Evolutionary conservation across 805 yeast species (phyloP).

Genomic region (Cyberlindnera euphorbiiphila): DNA sequence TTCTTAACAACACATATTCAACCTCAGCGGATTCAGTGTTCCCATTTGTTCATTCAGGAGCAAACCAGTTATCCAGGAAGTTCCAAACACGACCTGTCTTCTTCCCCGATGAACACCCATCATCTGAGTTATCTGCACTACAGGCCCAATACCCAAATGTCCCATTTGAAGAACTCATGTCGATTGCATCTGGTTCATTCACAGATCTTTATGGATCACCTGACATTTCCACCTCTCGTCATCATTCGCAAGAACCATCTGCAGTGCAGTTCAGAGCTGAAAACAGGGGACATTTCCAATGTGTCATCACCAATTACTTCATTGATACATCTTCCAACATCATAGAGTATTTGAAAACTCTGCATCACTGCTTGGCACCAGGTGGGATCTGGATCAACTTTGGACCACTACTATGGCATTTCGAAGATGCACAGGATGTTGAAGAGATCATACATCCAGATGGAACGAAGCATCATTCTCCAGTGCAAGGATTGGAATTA

Average conservation of each 20-base stretch:
- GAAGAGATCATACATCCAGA: constrained; percentile 22
- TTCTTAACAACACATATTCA: constrained; percentile 44
- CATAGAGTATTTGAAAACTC: constrained; percentile 50
- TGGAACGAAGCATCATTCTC: constrained; percentile 27
- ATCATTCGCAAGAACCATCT: constrained; percentile 28
- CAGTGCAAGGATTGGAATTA: constrained; percentile 56
- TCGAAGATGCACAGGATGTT: constrained; percentile 45
- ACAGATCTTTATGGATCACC: constrained; percentile 60
- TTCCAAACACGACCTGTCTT: constrained; percentile 47
- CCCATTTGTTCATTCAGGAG: constrained; percentile 53
- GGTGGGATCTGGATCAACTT: constrained; percentile 59
- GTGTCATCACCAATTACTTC: constrained; percentile 54
- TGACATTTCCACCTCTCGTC: constrained; percentile 15
- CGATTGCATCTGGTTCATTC: constrained; percentile 73
- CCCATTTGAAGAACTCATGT: constrained; percentile 50
- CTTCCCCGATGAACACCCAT: constrained; percentile 51
- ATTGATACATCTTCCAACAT: constrained; percentile 61
- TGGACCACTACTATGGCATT: constrained; percentile 74
- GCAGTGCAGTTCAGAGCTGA: constrained; percentile 40
- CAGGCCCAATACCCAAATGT: constrained; percentile 35
- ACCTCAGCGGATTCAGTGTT: constrained; percentile 40
- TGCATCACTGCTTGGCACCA: constrained; percentile 36
- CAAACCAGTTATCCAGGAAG: constrained; percentile 42
- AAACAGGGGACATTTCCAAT: constrained; percentile 39
- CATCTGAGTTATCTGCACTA: constrained; percentile 32